Base-by-base conservation (phyloP, 2,329 filamentous ascomycete genomes). In the Fusarium sororula region DNA sequence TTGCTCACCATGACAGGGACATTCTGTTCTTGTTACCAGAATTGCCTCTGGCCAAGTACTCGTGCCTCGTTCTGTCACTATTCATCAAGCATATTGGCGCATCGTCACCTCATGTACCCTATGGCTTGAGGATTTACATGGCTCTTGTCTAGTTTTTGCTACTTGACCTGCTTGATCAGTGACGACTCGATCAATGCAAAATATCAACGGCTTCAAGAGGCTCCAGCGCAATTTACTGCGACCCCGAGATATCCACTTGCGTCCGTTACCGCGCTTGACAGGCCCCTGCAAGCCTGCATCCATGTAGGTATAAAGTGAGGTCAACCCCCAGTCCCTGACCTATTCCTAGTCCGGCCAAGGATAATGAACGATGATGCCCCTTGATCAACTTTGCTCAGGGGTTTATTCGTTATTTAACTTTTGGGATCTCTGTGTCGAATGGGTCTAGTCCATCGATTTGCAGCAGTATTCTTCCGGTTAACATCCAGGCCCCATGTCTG, bases 191-290 rank as follows among this genome's bases (percentile, higher is more conserved):
- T 38, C 48, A 55, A 47, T 56, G 59, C 57, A 65, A 41, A 61
- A 55, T 30, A 51, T 53, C 51, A 56, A 41, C 44, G 32, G 30
- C 53, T 61, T 60, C 72, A 66, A 56, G 35, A 55, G 54, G 44
- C 56, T 63, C 66, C 75, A 68, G 57, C 61, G 76, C 66, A 78
- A 78, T 78, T 78, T 78, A 65, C 70, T 66, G 66, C 70, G 47
- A 60, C 75, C 72, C 65, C 68, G 73, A 62, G 54, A 45, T 67
- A 73, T 70, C 77, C 77, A 77, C 75, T 56, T 58, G 47, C 41
- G 54, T 63, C 62, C 39, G 44, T 61, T 68, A 39, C 55, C 58
- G 32, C 35, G 37, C 53, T 75, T 51, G 57, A 58, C 65, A 61
- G 39, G 35, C 71, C 72, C 72, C 72, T 74, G 69, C 53, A 67